Percentiles rank a stretch among this genome's conserved stretches.
Evolutionary conservation across 2,329 filamentous ascomycete species (phyloP).

Genomic region (Knufia petricola): DNA sequence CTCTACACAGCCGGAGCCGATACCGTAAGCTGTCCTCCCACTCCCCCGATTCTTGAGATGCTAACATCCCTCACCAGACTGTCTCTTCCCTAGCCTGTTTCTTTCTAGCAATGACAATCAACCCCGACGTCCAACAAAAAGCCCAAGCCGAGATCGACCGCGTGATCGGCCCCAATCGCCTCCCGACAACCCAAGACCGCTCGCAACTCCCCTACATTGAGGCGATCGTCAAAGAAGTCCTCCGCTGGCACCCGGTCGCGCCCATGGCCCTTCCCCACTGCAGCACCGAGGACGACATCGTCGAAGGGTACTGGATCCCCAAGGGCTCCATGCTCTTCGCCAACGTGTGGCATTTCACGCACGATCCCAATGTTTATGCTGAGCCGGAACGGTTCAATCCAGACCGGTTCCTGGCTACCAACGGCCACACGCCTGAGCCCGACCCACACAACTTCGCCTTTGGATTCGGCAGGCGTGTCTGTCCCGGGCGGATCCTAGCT

Average conservation of each 20-base stretch:
- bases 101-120: constrained; percentile 42
- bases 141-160: constrained; percentile 42
- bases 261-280: constrained; percentile 41
- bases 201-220: constrained; percentile 44
- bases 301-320: constrained; percentile 42
- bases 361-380: constrained; percentile 32
- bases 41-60: constrained; percentile 32
- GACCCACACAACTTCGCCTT: constrained; percentile 43
- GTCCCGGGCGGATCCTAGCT: constrained; percentile 27
- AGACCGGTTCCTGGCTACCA: constrained; percentile 31
- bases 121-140: constrained; percentile 36
- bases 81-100: constrained; percentile 33
- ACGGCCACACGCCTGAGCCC: constrained; percentile 28
- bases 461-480: constrained; percentile 42
- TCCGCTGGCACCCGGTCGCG: constrained; percentile 35
- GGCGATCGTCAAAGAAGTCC: constrained; percentile 46
- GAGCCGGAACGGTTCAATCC: constrained; percentile 31
- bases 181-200: constrained; percentile 42
- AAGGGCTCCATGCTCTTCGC: constrained; percentile 38
- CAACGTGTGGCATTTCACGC: constrained; percentile 36
- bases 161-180: constrained; percentile 40
- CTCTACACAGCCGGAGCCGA: constrained; percentile 37
- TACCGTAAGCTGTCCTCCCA: constrained; percentile 34
- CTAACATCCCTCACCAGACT: constrained; percentile 28
- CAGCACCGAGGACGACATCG: constrained; percentile 40